A percentile compares a stretch with the other conserved stretches of the same genome.
phyloP scores from a whole-genome alignment of 352 stramenopile genomes.

The Pythium volutum region DNA sequence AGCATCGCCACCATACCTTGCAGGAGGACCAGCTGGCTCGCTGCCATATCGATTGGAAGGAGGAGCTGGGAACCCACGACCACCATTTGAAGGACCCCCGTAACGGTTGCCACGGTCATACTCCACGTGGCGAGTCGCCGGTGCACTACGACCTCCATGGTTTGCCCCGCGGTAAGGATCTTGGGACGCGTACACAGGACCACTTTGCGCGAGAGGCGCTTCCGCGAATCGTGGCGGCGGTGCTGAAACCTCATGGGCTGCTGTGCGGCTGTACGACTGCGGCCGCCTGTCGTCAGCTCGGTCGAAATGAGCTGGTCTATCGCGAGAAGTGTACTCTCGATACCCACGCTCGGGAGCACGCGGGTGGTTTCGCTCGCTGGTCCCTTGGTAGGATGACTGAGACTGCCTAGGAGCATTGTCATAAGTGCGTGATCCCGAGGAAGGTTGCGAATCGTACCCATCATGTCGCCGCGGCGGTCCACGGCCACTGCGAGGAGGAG shows the following conservation, averaged over 20 bases:
- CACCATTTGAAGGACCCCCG: conserved; percentile 2
- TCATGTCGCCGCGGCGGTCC: conserved; percentile 11
- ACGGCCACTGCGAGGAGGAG: conserved; percentile 13
- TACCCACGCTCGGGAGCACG: conserved; percentile 6
- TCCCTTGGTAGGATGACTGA: conserved; percentile 3
- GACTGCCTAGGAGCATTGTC: conserved; percentile 20
- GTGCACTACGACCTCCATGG: conserved; percentile 5
- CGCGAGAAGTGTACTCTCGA: conserved; percentile 7
- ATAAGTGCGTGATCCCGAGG: conserved; percentile 8
- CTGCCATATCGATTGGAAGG: conserved; percentile 10
- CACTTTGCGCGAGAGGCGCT: neutral
- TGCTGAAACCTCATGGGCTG: neutral
- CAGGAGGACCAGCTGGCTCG: neutral
- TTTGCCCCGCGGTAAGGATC: conserved; percentile 7
- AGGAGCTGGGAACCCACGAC: neutral
- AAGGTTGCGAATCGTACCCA: conserved; percentile 15
- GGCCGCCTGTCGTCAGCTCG: conserved; percentile 9
- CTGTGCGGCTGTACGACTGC: neutral
- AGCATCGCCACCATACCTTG: conserved; percentile 6
- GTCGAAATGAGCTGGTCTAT: conserved; percentile 17
- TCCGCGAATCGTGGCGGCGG: conserved; percentile 14
- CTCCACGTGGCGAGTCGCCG: neutral
- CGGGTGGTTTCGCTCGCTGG: neutral
- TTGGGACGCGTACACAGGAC: conserved; percentile 8
- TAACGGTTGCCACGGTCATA: conserved; percentile 16